Base-by-base conservation (phyloP, 1,284 basidiomycete species). In the Sporisorium sorghi region DNA sequence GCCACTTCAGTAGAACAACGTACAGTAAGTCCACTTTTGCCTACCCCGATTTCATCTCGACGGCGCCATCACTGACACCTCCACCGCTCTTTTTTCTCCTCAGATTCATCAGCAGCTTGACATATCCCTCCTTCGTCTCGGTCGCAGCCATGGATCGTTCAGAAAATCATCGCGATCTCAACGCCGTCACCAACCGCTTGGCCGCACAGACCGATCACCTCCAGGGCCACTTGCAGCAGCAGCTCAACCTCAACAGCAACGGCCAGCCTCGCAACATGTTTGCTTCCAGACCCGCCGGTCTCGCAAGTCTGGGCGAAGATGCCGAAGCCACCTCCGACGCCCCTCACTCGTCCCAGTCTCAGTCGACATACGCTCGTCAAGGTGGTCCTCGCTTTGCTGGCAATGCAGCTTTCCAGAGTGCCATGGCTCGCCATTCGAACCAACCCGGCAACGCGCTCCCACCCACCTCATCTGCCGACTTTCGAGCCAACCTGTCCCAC, bases 321-420 rank as follows among this genome's bases (percentile, higher is more conserved):
- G 66, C 63, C 21, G 80, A 76, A 39, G 44, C 46, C 11, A 40
- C 58, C 2, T 49, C 60, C 23, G 78, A 73, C 12, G 28, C 50
- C 17, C 14, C 40, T 15, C 58, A 55, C 9, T 47, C 53, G 42
- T 51, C 37, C 35, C 58, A 69, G 44, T 30, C 53, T 15, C 58
- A 64, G 30, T 51, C 64, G 26, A 44, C 49, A 17, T 65, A 51
- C 40, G 12, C 52, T 21, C 68, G 74, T 32, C 77, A 78, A 40
- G 70, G 63, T 3, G 79, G 73, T 8, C 78, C 80, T 53, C 72
- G 79, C 21, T 82, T 81, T 37, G 77, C 80, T 10, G 79, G 77
- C 33, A 82, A 77, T 47, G 79, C 76, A 17, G 79, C 79, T 30
- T 81, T 79, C 44, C 80, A 82, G 58, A 74, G 70, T 49, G 78